Percentiles rank a stretch among this genome's conserved stretches.
phyloP scores from a whole-genome alignment of 2,329 filamentous ascomycete species.

The Neoascochyta sp. region DNA sequence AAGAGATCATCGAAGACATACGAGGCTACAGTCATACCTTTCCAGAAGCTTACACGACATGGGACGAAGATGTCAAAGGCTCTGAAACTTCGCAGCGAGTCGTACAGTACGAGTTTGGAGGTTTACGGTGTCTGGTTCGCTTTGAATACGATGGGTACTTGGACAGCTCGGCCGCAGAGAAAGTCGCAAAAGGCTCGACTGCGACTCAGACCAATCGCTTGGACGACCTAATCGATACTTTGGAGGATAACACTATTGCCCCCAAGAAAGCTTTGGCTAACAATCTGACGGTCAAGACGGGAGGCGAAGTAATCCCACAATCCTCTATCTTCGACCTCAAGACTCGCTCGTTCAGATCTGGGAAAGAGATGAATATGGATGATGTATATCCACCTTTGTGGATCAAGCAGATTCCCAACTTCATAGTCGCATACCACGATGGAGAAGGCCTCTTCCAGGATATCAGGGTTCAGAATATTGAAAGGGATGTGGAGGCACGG shows the following conservation, averaged over 20 bases:
- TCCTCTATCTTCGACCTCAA: conserved; percentile 52
- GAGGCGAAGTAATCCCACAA: conserved; percentile 38
- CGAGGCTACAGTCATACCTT: conserved; percentile 64
- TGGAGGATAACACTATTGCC: conserved; percentile 10
- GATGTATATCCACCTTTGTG: conserved; percentile 48
- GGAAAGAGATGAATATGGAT: conserved; percentile 33
- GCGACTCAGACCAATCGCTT: no score
- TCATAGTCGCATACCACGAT: conserved; percentile 51
- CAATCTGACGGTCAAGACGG: conserved; percentile 15
- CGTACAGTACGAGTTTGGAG: conserved; percentile 55
- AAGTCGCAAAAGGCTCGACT: no score
- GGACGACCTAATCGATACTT: conserved; percentile 11
- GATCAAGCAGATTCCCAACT: conserved; percentile 50
- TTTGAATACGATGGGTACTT: conserved; percentile 53
- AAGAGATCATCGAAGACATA: conserved; percentile 54
- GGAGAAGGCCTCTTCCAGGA: conserved; percentile 43
- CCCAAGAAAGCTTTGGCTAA: not conserved
- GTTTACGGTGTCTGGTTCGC: conserved; percentile 50
- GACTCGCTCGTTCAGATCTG: conserved; percentile 42
- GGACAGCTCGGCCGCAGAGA: not conserved
- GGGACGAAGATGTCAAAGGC: conserved; percentile 52
- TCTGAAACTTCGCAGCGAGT: conserved; percentile 60
- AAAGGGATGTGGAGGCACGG: conserved; percentile 40
- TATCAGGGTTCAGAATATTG: conserved; percentile 41
- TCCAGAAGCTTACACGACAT: conserved; percentile 62